Evolutionary conservation across 257 asterid species (phyloP).

Genomic region (Fraxinus quadrangulata): DNA sequence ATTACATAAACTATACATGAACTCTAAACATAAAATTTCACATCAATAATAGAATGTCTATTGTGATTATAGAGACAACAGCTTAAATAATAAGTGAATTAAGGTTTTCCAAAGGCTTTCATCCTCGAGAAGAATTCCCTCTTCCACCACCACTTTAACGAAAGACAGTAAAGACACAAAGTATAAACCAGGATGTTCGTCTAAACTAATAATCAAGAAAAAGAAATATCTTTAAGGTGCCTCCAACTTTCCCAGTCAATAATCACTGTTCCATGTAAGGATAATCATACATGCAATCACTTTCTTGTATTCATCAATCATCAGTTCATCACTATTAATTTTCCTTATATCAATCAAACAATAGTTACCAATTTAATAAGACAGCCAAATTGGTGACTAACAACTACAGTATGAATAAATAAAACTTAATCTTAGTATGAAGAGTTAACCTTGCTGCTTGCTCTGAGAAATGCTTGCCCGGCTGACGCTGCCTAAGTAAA

Average conservation of each 20-base stretch:
- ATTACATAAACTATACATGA: neutral
- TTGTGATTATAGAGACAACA: neutral
- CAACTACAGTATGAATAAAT: neutral
- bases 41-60: neutral
- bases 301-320: neutral
- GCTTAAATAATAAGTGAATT: neutral
- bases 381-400: neutral
- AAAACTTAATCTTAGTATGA: neutral
- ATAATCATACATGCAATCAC: neutral
- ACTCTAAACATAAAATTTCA: neutral
- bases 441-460: conserved; percentile 58
- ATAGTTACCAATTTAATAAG: neutral
- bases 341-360: neutral
- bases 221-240: neutral
- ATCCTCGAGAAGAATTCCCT: neutral
- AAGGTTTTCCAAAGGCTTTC: neutral
- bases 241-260: neutral
- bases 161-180: neutral
- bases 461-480: conserved; percentile 57
- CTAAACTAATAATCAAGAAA: neutral
- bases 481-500: conserved; percentile 64
- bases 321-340: neutral
- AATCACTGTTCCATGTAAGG: neutral
- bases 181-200: neutral
- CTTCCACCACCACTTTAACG: neutral